Evolutionary conservation across 768 basidiomycete genomes (phyloP).

Genomic region (Imleria badia): DNA sequence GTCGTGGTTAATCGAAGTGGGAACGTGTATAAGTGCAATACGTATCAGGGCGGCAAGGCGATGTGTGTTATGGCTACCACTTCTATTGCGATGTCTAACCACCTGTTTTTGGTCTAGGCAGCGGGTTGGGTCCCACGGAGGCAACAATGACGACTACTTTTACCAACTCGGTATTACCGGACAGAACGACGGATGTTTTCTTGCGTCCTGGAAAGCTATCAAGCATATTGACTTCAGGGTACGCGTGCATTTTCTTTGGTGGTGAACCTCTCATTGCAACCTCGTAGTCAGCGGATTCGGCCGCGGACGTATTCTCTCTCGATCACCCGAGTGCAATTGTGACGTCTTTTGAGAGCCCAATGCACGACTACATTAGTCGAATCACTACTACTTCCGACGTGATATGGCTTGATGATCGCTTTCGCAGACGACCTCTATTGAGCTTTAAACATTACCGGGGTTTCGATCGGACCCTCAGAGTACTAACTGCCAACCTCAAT

Average conservation of each 20-base stretch:
- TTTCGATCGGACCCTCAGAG: constrained; percentile 56
- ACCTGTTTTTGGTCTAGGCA: constrained; percentile 20
- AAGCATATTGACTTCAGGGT: constrained; percentile 59
- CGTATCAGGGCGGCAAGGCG: constrained; percentile 36
- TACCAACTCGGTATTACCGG: constrained; percentile 50
- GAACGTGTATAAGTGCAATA: constrained; percentile 45
- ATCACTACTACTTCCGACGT: constrained; percentile 61
- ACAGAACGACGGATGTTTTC: constrained; percentile 39
- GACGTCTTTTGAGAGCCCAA: constrained; percentile 52
- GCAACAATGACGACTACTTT: constrained; percentile 35
- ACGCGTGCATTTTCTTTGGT: constrained; percentile 14
- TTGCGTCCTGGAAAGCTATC: constrained; percentile 47
- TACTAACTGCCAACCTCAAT: constrained; percentile 37
- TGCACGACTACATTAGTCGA: constrained; percentile 45
- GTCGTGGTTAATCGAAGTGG: constrained; percentile 52
- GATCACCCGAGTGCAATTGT: constrained; percentile 39
- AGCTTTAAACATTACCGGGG: constrained; percentile 60
- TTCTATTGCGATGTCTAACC: constrained; percentile 1
- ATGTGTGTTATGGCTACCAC: constrained; percentile 37
- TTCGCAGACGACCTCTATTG: constrained; percentile 55
- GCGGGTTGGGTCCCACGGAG: constrained; percentile 10
- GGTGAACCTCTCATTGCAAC: constrained; percentile 5
- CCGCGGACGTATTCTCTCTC: constrained; percentile 37
- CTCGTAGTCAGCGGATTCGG: constrained; percentile 30
- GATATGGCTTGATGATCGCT: constrained; percentile 70